Conservation (phyloP, 441 rosid genomes). For the Viola pubescens region DNA sequence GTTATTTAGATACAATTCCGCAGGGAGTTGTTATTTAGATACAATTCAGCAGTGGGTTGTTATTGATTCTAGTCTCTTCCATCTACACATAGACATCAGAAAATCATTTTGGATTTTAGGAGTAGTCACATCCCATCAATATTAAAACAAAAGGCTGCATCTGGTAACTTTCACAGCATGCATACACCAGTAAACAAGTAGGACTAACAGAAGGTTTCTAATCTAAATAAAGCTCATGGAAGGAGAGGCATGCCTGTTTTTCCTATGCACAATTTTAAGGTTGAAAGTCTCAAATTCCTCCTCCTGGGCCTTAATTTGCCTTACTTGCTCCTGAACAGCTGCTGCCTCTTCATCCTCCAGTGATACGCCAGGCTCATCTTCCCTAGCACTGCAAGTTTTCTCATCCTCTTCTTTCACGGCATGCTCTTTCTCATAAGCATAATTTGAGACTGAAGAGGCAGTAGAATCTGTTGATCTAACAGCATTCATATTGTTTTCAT, state of each 20-base stretch:
- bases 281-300: conserved; percentile 96
- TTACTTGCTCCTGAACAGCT: conserved; percentile 94
- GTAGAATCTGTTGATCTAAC: conserved; percentile 53
- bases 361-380: conserved; percentile 53
- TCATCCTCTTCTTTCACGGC: conserved; percentile 56
- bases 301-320: conserved; percentile 92
- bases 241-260: conserved; percentile 67
- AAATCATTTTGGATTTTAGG: no score
- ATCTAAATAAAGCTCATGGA: conserved; percentile 6
- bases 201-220: background rate
- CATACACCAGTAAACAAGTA: conserved; percentile 14
- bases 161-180: background rate
- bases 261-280: conserved; percentile 91
- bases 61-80: no score
- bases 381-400: conserved; percentile 39
- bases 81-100: no score
- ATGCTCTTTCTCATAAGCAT: conserved; percentile 43
- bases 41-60: no score
- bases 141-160: conserved; percentile 1
- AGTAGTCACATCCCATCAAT: background rate
- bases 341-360: conserved; percentile 91
- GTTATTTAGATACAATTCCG: no score
- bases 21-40: no score
- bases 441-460: conserved; percentile 57
- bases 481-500: conserved; percentile 43